These are phyloP conservation scores for Phlebopus sp. DNA, from an alignment of 1,284 basidiomycete genomes.

Conservation along the genomic window DNA sequence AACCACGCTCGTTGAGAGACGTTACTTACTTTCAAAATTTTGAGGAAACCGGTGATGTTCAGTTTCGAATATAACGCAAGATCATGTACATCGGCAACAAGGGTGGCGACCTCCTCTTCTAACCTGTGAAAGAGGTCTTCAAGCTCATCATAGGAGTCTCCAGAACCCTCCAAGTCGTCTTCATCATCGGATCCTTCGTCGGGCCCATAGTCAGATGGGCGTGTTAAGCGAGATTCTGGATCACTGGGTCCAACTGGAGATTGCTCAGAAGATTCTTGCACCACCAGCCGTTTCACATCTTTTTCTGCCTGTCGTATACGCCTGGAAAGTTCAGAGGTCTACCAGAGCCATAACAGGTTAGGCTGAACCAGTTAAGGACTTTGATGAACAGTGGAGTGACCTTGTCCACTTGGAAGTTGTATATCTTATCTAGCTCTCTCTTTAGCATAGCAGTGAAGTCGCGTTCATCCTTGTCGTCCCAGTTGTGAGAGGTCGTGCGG, in stretches of 20 bases:
- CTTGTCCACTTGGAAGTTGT: constrained; percentile 93
- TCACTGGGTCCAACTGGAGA: constrained; percentile 39
- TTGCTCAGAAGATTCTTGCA: constrained; percentile 44
- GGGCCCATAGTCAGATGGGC: constrained; percentile 48
- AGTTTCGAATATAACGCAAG: constrained; percentile 93
- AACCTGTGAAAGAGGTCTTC: constrained; percentile 89
- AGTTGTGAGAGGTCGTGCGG: constrained; percentile 57
- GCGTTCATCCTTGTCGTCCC: constrained; percentile 78
- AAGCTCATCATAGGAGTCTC: constrained; percentile 71
- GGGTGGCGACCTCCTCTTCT: constrained; percentile 92
- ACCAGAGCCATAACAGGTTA: not conserved
- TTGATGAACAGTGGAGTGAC: constrained; percentile 35
- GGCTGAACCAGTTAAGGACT: constrained; percentile 4
- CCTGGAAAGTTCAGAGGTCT: constrained; percentile 81
- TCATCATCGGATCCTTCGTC: constrained; percentile 77
- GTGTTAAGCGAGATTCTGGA: constrained; percentile 53
- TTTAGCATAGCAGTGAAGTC: constrained; percentile 81
- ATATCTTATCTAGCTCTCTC: constrained; percentile 91
- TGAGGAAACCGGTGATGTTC: constrained; percentile 98
- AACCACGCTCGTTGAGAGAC: not conserved
- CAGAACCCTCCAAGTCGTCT: constrained; percentile 53
- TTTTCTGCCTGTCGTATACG: constrained; percentile 82
- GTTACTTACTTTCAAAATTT: constrained; percentile 83
- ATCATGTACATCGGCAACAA: constrained; percentile 98
- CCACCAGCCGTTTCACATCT: constrained; percentile 75